Base-by-base conservation (phyloP, 2,329 filamentous ascomycete species). In the Ophidiomyces ophidiicola region DNA sequence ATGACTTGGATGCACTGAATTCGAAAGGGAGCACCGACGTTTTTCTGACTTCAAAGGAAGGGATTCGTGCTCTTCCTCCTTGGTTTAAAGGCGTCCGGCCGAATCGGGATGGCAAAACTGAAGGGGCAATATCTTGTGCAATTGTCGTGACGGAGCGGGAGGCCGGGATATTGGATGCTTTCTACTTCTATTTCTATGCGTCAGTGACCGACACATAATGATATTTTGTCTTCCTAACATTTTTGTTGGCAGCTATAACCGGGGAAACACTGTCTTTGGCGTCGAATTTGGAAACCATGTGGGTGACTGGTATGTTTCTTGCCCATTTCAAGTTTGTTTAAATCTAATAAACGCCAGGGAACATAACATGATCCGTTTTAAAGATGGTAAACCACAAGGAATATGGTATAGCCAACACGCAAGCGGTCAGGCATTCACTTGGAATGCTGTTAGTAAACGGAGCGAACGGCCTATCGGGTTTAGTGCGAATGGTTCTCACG, bases 361-460 rank as follows among this genome's bases (percentile, higher is more conserved):
- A 51, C 75, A 80, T 53, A 76, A 71, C 39, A 78, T 78, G 74
- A 63, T 82, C 21, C 74, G 77, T 7, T 82, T 82, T 55, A 36
- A 61, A 11, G 62, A 76, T 39, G 71, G 71, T 6, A 45, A 50
- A 1, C 77, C 77, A 0, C 55, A 67, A 44, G 61, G 66, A 1
- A 53, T 80, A 8, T 81, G 75, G 73, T 80, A 69, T 51, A 73
- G 68, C 37, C 76, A 80, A 51, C 78, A 81, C 53, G 57, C 64
- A 20, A 66, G 68, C 45, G 78, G 78, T 3, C 63, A 80, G 54
- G 76, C 77, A 1, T 80, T 80, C 54, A 67, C 62, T 2, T 81
- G 77, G 50, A 47, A 58, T 3, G 62, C 67, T 1, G 61, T 72
- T 1, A 66, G 77, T 45, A 75, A 78, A 49, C 54, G 61, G 31